These are phyloP conservation scores for Alternaria sp. DNA, from an alignment of 2,329 filamentous ascomycete genomes.

Conservation along the genomic window DNA sequence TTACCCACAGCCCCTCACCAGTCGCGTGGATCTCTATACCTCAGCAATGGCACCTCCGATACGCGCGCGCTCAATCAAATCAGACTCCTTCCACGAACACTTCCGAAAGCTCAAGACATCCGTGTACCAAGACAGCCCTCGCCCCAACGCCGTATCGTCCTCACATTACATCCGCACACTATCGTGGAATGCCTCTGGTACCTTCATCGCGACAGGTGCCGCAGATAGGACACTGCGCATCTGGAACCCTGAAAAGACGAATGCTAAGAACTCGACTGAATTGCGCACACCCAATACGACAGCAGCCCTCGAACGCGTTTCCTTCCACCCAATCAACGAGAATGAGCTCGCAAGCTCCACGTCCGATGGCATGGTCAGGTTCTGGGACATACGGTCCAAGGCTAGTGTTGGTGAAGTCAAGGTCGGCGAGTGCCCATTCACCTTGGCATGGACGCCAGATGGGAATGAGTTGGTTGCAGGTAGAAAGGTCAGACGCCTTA, in stretches of 20 bases:
- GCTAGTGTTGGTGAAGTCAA: slow-evolving; percentile 73
- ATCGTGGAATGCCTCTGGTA: slow-evolving; percentile 87
- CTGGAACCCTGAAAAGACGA: slow-evolving; percentile 80
- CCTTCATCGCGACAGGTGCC: slow-evolving; percentile 81
- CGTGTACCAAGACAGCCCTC: slow-evolving; percentile 61
- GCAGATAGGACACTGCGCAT: slow-evolving; percentile 74
- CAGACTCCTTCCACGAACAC: slow-evolving; percentile 70
- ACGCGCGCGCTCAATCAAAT: slow-evolving; percentile 65
- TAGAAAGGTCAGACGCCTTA: slow-evolving; percentile 64
- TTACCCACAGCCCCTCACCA: neutral
- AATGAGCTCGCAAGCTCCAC: slow-evolving; percentile 78
- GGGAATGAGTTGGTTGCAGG: slow-evolving; percentile 74
- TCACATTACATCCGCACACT: slow-evolving; percentile 68
- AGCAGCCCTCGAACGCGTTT: slow-evolving; percentile 70
- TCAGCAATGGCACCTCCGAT: slow-evolving; percentile 45
- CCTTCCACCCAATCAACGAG: slow-evolving; percentile 79
- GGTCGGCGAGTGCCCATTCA: slow-evolving; percentile 67
- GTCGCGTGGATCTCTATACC: neutral
- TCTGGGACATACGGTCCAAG: slow-evolving; percentile 82
- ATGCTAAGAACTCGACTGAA: slow-evolving; percentile 76
- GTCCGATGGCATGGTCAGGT: slow-evolving; percentile 74
- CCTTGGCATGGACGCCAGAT: slow-evolving; percentile 75
- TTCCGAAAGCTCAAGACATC: slow-evolving; percentile 74
- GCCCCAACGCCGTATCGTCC: slow-evolving; percentile 41
- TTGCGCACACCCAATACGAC: slow-evolving; percentile 66